Base-by-base conservation (phyloP, 2,329 filamentous ascomycete genomes). In the Fusarium nygamai region DNA sequence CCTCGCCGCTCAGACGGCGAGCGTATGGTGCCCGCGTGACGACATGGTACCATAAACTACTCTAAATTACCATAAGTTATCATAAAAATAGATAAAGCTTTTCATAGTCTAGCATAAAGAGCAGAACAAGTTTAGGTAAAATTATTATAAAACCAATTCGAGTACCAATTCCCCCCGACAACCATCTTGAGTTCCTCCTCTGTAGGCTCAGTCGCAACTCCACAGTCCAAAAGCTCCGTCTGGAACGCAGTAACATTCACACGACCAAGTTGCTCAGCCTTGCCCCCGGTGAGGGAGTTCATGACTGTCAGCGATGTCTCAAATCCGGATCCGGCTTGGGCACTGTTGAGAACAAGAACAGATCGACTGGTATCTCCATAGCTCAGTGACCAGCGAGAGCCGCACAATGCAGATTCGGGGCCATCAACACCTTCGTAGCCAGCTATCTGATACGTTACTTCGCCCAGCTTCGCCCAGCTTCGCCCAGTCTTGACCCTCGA, bases 11-110 rank as follows among this genome's bases (percentile, higher is more conserved):
- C n/a, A 8, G n/a, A 46, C 27, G 0, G 24, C 17, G 11, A 13
- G 24, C 0, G 11, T 6, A 46, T 1, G 7, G 16, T 46, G 16
- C 2, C 11, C 5, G 12, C 4, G n/a, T 19, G n/a, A 14, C 5
- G 24, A 24, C 0, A 14, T 6, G 12, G 12, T 13, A 13, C 24
- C 5, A 20, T 14, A 20, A 13, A 27, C 24, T 46, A 27, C 11
- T 46, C 17, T 20, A 20, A 27, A 9, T 6, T 27, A 46, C 12
- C 11, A 27, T 14, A 9, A 20, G 3, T 1, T 20, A 6, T 3
- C 8, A 12, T 27, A n/a, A 27, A 46, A 5, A 7, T 46, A 27
- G 7, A 4, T 7, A 46, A 46, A 27, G 3, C 5, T 27, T 8
- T 14, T 46, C 5, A 46, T 46, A 13, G 12, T 6, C 0, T 20